Base-by-base conservation (phyloP, 306 rosid species). In the Rosa persica region DNA sequence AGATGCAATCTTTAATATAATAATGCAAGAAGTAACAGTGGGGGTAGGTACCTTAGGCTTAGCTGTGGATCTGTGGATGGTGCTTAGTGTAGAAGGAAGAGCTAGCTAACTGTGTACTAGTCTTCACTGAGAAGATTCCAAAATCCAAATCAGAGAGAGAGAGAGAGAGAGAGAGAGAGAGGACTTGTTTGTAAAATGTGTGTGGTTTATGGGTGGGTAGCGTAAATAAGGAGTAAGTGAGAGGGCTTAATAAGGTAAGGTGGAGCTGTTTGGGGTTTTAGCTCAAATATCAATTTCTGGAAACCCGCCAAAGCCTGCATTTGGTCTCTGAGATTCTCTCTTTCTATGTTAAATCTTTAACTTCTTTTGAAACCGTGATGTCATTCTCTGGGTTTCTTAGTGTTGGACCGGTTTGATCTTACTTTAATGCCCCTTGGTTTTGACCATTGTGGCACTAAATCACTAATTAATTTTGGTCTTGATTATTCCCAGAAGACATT, bases 271-370 rank as follows among this genome's bases (percentile, higher is more conserved):
- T 15, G 38, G 38, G 42, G 6, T 66, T 76, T 83, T 68, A 77
- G 92, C 69, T 86, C 82, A 43, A 3, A 78, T 54, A 82, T 86
- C 89, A 84, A 82, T 83, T 44, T 75, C 79, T 75, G 72, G 72
- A 64, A 88, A 84, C 88, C 87, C 84, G 87, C 88, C 85, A 88
- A 86, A 74, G 48, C 76, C 83, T 73, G 15, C 62, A 74, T 54
- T 75, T 55, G 77, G 36, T 60, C 42, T 62, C 3, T 25, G 68
- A 62, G 27, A 10, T 66, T 66, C 43, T 62, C 38, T n/a, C 48
- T 77, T 62, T 69, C 75, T 60, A 11, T 68, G 49, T 64, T 46
- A 20, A 42, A 13, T 30, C 48, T 25, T 44, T 39, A 3, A 39
- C 42, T 39, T 39, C 6, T 39, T 6, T 47, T 20, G 48, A 19